Evolutionary conservation across 1,284 basidiomycete species (phyloP).

Genomic region (Trametes polyzona): DNA sequence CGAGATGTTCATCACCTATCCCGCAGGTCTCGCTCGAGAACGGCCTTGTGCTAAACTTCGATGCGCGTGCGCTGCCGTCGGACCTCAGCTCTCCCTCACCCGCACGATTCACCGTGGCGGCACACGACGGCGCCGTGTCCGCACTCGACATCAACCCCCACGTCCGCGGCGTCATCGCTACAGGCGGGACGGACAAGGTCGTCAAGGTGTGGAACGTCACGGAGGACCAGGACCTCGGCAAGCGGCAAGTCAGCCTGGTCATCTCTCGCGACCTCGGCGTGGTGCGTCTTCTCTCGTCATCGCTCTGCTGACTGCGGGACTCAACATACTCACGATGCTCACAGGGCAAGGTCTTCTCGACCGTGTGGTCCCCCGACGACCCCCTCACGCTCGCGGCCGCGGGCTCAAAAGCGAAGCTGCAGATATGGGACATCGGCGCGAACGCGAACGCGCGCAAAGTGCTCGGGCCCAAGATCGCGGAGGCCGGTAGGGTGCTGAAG

Average conservation of each 20-base stretch:
- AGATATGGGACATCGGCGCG: constrained; percentile 92
- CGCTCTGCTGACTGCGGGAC: neutral
- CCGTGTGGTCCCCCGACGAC: constrained; percentile 91
- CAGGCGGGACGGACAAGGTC: constrained; percentile 92
- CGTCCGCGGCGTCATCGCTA: constrained; percentile 89
- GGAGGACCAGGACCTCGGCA: constrained; percentile 65
- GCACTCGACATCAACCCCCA: constrained; percentile 92
- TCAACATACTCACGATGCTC: neutral
- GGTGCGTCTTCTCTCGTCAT: constrained; percentile 52
- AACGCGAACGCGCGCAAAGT: constrained; percentile 81
- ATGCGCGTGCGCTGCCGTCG: constrained; percentile 82
- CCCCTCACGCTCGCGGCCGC: constrained; percentile 93
- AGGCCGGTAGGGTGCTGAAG: constrained; percentile 67
- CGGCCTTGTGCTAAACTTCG: constrained; percentile 90
- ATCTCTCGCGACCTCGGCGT: constrained; percentile 92
- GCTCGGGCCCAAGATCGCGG: constrained; percentile 73
- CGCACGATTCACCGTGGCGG: constrained; percentile 87
- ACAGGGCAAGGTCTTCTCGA: constrained; percentile 95
- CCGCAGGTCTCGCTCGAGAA: constrained; percentile 89
- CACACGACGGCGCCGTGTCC: constrained; percentile 95
- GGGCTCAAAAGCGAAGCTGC: constrained; percentile 90
- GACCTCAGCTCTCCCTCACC: constrained; percentile 62
- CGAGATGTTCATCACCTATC: neutral
- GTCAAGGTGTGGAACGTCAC: constrained; percentile 95
- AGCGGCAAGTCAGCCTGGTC: constrained; percentile 85